Evolutionary conservation across 495 filamentous ascomycete species (phyloP).

Genomic region (Penicillium manginii): DNA sequence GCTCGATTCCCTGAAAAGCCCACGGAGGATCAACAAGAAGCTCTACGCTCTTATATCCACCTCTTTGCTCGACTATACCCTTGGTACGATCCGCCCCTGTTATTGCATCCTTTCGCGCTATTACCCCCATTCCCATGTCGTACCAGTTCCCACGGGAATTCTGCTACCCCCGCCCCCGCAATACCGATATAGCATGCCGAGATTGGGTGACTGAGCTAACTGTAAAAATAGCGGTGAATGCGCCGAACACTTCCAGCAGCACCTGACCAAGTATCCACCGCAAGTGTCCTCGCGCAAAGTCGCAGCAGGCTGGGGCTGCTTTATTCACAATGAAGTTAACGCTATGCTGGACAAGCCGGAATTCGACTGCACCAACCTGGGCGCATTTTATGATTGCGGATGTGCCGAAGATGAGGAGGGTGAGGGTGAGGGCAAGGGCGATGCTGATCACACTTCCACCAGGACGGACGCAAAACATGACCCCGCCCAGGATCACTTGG

Average conservation of each 20-base stretch:
- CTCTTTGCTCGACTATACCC: conserved; percentile 93
- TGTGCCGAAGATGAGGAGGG: conserved; percentile 73
- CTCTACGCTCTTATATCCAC: conserved; percentile 82
- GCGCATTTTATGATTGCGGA: conserved; percentile 94
- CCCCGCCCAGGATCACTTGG: conserved; percentile 23
- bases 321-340: conserved; percentile 95
- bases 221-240: conserved; percentile 76
- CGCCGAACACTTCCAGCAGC: conserved; percentile 83
- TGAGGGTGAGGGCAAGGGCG: conserved; percentile 17
- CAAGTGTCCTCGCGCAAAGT: conserved; percentile 82
- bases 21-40: conserved; percentile 77
- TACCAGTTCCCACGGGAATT: background rate
- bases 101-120: background rate
- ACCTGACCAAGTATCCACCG: conserved; percentile 84
- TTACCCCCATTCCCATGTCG: background rate
- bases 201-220: conserved; percentile 20
- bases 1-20: conserved; percentile 89
- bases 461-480: conserved; percentile 10
- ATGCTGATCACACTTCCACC: conserved; percentile 6
- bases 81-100: conserved; percentile 49
- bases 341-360: conserved; percentile 75
- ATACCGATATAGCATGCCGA: background rate
- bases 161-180: background rate
- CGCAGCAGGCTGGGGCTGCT: conserved; percentile 90
- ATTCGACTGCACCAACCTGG: conserved; percentile 89